These are phyloP conservation scores for Saccharomyces hybrid DNA, from an alignment of 1,139 yeast genomes.

Conservation along the genomic window DNA sequence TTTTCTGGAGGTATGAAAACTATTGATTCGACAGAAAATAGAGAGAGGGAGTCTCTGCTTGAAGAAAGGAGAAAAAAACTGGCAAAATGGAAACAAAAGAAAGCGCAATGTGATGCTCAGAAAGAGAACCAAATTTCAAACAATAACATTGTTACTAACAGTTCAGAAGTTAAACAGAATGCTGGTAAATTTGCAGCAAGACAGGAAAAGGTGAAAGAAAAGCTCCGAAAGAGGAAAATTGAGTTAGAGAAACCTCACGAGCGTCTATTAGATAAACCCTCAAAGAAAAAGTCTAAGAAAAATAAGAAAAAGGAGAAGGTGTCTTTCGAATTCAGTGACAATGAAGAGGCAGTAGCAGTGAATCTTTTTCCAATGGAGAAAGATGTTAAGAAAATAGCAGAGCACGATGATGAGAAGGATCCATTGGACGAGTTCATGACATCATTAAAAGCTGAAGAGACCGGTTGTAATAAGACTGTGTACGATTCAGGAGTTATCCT, in stretches of 20 bases:
- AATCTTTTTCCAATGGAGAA: background rate
- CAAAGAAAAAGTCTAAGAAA: slow-evolving; percentile 8
- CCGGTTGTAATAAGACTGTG: background rate
- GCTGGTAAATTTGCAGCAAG: slow-evolving; percentile 11
- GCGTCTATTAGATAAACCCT: background rate
- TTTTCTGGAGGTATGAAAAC: background rate
- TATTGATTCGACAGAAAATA: background rate
- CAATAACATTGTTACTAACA: slow-evolving; percentile 12
- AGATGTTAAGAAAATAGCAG: background rate
- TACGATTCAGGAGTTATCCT: slow-evolving; percentile 6
- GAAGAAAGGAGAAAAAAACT: slow-evolving; percentile 33
- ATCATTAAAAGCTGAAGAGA: slow-evolving; percentile 7
- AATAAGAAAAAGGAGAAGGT: slow-evolving; percentile 10
- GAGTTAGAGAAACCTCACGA: slow-evolving; percentile 6
- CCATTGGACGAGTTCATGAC: slow-evolving; percentile 31
- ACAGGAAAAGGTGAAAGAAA: slow-evolving; percentile 34
- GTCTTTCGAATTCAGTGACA: slow-evolving; percentile 29
- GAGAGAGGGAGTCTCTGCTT: slow-evolving; percentile 3
- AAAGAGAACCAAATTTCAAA: slow-evolving; percentile 10
- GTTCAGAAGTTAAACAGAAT: slow-evolving; percentile 5
- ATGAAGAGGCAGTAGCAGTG: slow-evolving; percentile 16
- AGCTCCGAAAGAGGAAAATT: slow-evolving; percentile 38
- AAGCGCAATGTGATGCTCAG: slow-evolving; percentile 24
- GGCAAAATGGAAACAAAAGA: slow-evolving; percentile 35
- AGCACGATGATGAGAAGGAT: slow-evolving; percentile 9